Base-by-base conservation (phyloP, 768 basidiomycete genomes). In the Amanita muscaria region DNA sequence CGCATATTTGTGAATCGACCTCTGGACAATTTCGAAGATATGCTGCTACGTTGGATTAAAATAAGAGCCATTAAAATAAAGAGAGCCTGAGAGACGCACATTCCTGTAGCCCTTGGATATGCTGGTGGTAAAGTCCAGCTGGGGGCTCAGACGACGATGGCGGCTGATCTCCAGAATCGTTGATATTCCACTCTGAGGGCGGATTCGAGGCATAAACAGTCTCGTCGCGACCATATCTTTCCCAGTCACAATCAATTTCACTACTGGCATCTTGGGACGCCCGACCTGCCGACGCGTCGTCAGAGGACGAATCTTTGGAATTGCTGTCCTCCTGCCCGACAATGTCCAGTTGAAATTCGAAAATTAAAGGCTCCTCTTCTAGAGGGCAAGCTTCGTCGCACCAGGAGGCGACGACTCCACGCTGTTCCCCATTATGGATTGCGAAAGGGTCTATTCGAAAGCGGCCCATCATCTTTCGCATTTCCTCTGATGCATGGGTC, bases 381-480 rank as follows among this genome's bases (percentile, higher is more conserved):
- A 84, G 65, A 0, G 83, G 76, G 1, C 73, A 72, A 4, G 79
- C 72, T 42, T 76, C 73, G 42, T 72, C 69, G 44, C 61, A 64
- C 70, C 71, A 74, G 6, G 69, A 62, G 8, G 50, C 49, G 5
- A 66, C 60, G 2, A 61, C 48, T 3, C 68, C 66, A 37, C 69
- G 68, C 30, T 69, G 64, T 3, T 59, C 56, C 23, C 67, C 70
- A 47, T 67, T 75, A 51, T 83, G 77, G 64, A 79, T 76, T 18
- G 83, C 73, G 52, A 88, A 88, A 0, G 83, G 83, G 59, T 87
- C 81, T 52, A 87, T 70, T 6, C 85, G 73, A 59, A 88, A 84
- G 16, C 79, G 76, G 33, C 76, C 75, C 85, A 88, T 88, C 77
- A 86, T 78, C 38, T 66, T 64, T 43, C 79, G 74, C 85, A 86